Base-by-base conservation (phyloP, 2,329 filamentous ascomycete species). In the Aspergillus amoenus region DNA sequence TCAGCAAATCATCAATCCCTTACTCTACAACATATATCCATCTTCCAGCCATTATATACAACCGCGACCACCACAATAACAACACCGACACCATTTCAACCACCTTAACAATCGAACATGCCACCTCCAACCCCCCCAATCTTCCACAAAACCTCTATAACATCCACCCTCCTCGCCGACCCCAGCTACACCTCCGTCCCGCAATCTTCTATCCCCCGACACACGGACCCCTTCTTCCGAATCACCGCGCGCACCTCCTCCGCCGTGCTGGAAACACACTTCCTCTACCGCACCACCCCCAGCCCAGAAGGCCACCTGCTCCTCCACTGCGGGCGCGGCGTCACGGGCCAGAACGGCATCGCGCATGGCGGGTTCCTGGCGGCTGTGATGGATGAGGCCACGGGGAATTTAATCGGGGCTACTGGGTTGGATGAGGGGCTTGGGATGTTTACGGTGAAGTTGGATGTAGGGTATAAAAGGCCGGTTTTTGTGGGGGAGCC, bases 301-400 rank as follows among this genome's bases (percentile, higher is more conserved):
- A 27, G 3, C 4, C 21, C 51, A 12, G 39, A 51, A 43, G 56
- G 52, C 24, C 48, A 58, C n/a, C 30, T 52, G 8, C 42, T 58
- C n/a, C 13, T 58, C 6, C 56, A 52, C 13, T n/a, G 55, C 34
- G 56, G 56, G 22, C 13, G 11, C 24, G 56, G 47, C 12, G 21
- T 48, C 15, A 43, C 32, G 2, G 56, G 56, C 8, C 52, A 56
- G 17, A 12, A 32, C 2, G 48, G 37, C 7, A 55, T 58, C 42
- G 56, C 52, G 32, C 56, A 58, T 43, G 56, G 56, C 37, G 56
- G 56, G 24, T 58, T 58, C 41, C 56, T 58, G 8, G 56, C 56
- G 5, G 52, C 52, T 4, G 56, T 55, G 2, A 41, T 58, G 56
- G 56, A 58, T 24, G 52, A 58, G 43, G 52, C 41, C 9, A 51